phyloP scores from a whole-genome alignment of 2,329 filamentous ascomycete genomes.

The Huntiella moniliformis region DNA sequence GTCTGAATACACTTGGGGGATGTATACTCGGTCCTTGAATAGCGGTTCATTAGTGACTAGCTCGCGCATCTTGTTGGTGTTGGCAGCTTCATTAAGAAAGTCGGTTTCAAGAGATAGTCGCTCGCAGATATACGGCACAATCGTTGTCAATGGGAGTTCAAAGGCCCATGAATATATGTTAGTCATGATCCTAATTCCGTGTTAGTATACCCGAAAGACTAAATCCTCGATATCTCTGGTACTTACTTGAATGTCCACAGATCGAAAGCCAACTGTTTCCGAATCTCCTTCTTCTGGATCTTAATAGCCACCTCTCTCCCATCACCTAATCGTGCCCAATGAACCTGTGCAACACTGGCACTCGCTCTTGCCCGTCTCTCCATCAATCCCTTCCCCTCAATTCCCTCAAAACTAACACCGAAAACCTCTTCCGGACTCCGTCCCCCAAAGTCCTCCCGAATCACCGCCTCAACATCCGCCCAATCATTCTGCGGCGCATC shows the following conservation, averaged over 20 bases:
- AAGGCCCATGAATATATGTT: conserved; percentile 74
- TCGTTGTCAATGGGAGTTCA: conserved; percentile 74
- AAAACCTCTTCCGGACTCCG: conserved; percentile 78
- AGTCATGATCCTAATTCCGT: conserved; percentile 45
- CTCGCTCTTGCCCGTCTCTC: conserved; percentile 47
- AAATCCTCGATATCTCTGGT: neutral
- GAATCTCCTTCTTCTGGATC: conserved; percentile 90
- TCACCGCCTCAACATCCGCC: conserved; percentile 68
- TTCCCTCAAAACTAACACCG: conserved; percentile 62
- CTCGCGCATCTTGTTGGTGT: conserved; percentile 65
- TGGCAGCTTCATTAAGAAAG: conserved; percentile 78
- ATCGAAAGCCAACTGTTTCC: conserved; percentile 81
- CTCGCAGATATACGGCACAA: conserved; percentile 86
- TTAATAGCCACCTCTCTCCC: conserved; percentile 89
- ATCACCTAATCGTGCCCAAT: conserved; percentile 75
- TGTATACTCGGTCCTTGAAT: conserved; percentile 64
- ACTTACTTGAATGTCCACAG: conserved; percentile 78
- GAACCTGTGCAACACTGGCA: conserved; percentile 89
- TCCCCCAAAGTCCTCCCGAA: conserved; percentile 73
- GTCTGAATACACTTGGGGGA: conserved; percentile 69
- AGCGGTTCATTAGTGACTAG: conserved; percentile 59
- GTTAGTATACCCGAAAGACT: neutral
- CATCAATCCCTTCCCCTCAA: conserved; percentile 47
- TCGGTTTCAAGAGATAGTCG: conserved; percentile 87
- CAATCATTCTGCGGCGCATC: conserved; percentile 88